Evolutionary conservation across 345 rosid species (phyloP), one percentile per base, ranked within the genome.

Genomic region (Euphorbia tirucalli): DNA sequence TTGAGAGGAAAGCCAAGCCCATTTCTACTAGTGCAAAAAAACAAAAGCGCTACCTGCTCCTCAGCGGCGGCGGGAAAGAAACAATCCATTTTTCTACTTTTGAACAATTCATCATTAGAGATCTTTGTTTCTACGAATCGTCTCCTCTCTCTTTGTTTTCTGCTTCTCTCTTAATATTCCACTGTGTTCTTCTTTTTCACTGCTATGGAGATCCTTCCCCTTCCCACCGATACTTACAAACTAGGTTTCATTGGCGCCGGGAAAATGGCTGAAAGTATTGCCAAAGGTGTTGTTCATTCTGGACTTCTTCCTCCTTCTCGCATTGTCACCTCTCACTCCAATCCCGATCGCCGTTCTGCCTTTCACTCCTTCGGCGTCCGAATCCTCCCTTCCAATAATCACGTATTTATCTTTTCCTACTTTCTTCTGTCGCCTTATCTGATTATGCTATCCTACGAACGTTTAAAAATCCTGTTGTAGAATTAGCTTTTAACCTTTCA

Each of bases 191-290:
- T n/a, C n/a, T n/a, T n/a, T n/a, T n/a, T n/a, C n/a, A 70, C 62
- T 63, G 65, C 31, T 19, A 89, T 88, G 92, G 90, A 85, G 81
- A 62, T 69, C 5, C n/a, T 65, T 64, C 83, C 86, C 5, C 85
- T 87, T 25, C 78, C 84, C 6, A 14, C 62, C 52, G 92, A 87
- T 18, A 81, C 83, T 24, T 91, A 75, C 78, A 74, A 65, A 31
- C 8, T 92, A 1, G 98, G 96, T 16, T 89, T 94, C 77, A 75
- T 94, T 18, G 96, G 97, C 72, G 95, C 97, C 0, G 97, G 98
- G 15, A 94, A 92, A 72, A 84, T 94, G 93, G 98, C 98, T 0
- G 94, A 93, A 89, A 86, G 91, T 79, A 93, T 93, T 16, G 96
- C 93, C 16, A 87, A 85, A 79, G 98, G 98, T 27, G 85, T 90